These are phyloP conservation scores for Colletotrichum zoysiae DNA, from an alignment of 2,329 filamentous ascomycete genomes.

Conservation along the genomic window DNA sequence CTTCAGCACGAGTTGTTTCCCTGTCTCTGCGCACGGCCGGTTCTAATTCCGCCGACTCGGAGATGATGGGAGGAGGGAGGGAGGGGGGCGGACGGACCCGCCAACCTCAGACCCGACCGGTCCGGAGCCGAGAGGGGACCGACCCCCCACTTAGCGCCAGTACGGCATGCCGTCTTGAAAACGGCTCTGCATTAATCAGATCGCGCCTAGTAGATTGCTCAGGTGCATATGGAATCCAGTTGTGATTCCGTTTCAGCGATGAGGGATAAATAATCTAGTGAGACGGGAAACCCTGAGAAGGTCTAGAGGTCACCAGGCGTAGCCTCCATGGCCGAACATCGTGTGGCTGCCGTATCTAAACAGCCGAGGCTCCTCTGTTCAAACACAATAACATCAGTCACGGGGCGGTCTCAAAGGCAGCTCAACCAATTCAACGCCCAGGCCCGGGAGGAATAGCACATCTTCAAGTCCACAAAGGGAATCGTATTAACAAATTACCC, in stretches of 20 bases:
- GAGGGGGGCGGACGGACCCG: neutral
- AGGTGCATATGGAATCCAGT: neutral
- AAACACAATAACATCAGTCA: neutral
- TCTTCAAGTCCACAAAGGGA: conserved; percentile 26
- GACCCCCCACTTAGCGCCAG: neutral
- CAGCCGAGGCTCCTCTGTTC: neutral
- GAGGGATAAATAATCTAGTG: neutral
- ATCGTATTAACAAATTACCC: conserved; percentile 42
- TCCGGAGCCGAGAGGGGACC: neutral
- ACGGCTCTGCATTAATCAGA: neutral
- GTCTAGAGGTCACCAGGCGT: neutral
- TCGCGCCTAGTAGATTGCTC: neutral
- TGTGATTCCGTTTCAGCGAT: neutral
- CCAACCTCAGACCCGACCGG: neutral
- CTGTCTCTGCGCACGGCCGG: neutral
- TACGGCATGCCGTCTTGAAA: neutral
- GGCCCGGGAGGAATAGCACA: no score
- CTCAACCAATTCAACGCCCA: neutral
- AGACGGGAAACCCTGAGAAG: neutral
- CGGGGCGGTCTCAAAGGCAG: neutral
- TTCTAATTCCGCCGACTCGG: neutral
- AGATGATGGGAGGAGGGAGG: neutral
- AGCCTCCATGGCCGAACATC: neutral
- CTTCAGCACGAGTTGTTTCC: neutral
- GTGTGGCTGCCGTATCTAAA: neutral